Conservation (phyloP, 116 monocot species). For the Cymodocea nodosa region DNA sequence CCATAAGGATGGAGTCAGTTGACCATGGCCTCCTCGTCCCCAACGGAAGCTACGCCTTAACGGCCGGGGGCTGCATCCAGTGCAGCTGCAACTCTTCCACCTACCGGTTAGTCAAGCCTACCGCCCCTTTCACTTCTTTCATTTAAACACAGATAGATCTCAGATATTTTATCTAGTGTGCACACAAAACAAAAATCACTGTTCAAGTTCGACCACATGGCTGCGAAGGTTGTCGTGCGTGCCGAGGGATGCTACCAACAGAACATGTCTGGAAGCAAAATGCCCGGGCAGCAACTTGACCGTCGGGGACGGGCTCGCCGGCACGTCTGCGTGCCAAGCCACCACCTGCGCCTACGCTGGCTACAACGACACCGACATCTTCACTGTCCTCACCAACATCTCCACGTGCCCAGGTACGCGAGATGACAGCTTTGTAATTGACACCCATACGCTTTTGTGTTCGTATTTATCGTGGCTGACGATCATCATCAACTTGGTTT, state of each 20-base stretch:
- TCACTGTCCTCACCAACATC: background rate
- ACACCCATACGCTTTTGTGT: background rate
- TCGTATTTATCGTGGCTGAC: background rate
- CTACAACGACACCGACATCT: background rate
- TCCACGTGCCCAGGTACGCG: background rate
- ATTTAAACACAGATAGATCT: background rate
- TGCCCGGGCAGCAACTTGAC: background rate
- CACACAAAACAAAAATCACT: background rate
- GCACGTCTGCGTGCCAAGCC: background rate
- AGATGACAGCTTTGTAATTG: background rate
- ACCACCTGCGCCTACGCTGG: background rate
- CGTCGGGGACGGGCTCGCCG: background rate
- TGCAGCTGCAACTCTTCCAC: conserved; percentile 28
- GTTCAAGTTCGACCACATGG: no score
- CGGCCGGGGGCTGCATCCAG: conserved; percentile 35
- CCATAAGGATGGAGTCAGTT: conserved; percentile 24
- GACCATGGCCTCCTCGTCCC: conserved; percentile 35
- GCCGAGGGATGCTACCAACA: background rate
- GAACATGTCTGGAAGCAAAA: background rate
- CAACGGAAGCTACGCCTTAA: conserved; percentile 35
- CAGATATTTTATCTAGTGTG: background rate
- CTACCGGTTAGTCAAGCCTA: background rate
- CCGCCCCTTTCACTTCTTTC: background rate
- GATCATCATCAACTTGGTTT: no score
- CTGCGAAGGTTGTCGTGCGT: background rate